phyloP scores from a whole-genome alignment of 768 basidiomycete genomes.

The Wakefieldia striispora region DNA sequence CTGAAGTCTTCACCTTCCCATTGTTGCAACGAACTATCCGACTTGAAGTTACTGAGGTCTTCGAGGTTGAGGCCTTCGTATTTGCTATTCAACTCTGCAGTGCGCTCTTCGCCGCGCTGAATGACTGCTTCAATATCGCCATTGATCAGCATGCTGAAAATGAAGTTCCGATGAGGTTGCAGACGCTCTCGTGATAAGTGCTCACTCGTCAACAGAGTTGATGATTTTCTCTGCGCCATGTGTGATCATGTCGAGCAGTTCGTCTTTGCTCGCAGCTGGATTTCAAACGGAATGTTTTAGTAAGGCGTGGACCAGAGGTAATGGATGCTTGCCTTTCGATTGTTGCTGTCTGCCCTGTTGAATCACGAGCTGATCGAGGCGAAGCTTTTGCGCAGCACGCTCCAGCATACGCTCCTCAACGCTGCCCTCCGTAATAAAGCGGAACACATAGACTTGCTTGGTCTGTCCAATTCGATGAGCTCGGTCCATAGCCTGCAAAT shows the following conservation, averaged over 20 bases:
- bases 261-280: slow-evolving; percentile 91
- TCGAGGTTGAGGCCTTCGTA: slow-evolving; percentile 92
- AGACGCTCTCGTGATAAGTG: background rate
- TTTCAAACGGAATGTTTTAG: background rate
- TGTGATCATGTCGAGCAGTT: slow-evolving; percentile 96
- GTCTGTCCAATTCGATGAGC: slow-evolving; percentile 97
- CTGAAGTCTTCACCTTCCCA: slow-evolving; percentile 97
- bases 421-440: slow-evolving; percentile 95
- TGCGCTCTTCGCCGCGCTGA: slow-evolving; percentile 85
- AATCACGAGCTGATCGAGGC: slow-evolving; percentile 94
- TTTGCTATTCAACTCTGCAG: slow-evolving; percentile 82
- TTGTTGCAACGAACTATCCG: slow-evolving; percentile 85
- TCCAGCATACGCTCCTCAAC: slow-evolving; percentile 96
- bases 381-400: slow-evolving; percentile 91
- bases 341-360: slow-evolving; percentile 89
- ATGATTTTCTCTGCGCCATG: slow-evolving; percentile 98
- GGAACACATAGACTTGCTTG: slow-evolving; percentile 95
- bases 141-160: slow-evolving; percentile 64
- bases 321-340: slow-evolving; percentile 59
- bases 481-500: slow-evolving; percentile 98
- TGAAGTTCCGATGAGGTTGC: background rate
- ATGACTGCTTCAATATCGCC: slow-evolving; percentile 97
- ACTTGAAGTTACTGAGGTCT: slow-evolving; percentile 95
- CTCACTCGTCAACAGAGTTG: slow-evolving; percentile 71
- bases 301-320: background rate